Base-by-base conservation (phyloP, 768 basidiomycete species). In the Tubosaeta sp. region DNA sequence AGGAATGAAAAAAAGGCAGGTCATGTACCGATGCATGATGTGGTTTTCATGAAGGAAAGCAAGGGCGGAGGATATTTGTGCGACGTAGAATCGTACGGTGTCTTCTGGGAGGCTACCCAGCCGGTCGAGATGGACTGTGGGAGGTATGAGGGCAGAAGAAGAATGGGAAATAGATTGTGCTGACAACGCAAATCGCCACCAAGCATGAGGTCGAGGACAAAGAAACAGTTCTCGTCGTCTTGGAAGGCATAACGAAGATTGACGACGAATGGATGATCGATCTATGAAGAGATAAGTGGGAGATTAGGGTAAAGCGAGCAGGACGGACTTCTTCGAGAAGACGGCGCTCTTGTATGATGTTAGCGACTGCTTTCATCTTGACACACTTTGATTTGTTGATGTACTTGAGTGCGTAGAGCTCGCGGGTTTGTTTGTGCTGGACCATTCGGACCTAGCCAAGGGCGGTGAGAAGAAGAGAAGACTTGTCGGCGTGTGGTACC, bases 341-440 rank as follows among this genome's bases (percentile, higher is more conserved):
- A 31, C 93, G 78, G 24, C 96, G 83, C 67, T 99, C 96, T 67
- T 98, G 96, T 44, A 99, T 85, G 65, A 99, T 92, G 66, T 99
- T 97, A 21, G 91, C 85, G 32, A 98, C 94, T 2, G 94, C 94
- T 64, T 94, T 94, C 93, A 96, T 96, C 77, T 94, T 94, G 55
- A 96, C 93, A 59, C 89, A 96, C 76, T 95, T 94, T 36, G 88
- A 69, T 71, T 99, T 99, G 77, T 98, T 98, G 72, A 99, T 99
- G 73, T 99, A 99, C 71, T 99, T 99, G 69, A 99, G 83, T 6
- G 96, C 96, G 62, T 94, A 97, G 40, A 99, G 79, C 16, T 93
- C 88, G 55, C 91, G 87, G n/a, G 93, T 90, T 69, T 97, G 91
- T 67, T 97, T 99, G 75, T 98, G 96, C 71, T 99, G 95, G 7